Evolutionary conservation across 2,329 filamentous ascomycete species (phyloP), one percentile per base, ranked within the genome.

Genomic region (Hypoxylon rubiginosum): DNA sequence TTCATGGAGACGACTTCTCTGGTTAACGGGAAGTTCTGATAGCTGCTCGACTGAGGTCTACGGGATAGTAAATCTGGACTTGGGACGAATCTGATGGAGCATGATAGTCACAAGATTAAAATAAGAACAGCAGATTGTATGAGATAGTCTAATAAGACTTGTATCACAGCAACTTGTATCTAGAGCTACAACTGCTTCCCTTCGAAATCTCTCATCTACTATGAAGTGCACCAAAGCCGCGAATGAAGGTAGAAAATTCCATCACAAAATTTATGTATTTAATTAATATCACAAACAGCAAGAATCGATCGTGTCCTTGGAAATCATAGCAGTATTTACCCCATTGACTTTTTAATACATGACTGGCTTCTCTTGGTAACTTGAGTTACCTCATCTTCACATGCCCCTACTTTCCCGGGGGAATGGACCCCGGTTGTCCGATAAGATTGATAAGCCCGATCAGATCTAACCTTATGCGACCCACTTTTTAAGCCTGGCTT

Each of bases 391-490:
- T 34, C 39, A 43, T 2, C 17, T 43, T 43, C 39, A 43, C 39
- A 43, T 43, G 39, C 39, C n/a, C 39, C 3, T 15, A 15, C 13
- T 2, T 15, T 9, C n/a, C 4, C n/a, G 3, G 17, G 39, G 39
- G n/a, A 43, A 19, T 19, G 34, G 34, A 15, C 34, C 24, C 19
- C 1, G 4, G 15, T 32, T 13, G 4, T 13, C n/a, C n/a, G 48
- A 50, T 17, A 50, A 30, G 48, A 43, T 30, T 53, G 17, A 41
- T 41, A 24, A 39, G 19, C 28, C 13, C 43, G 21, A 55, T 55
- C 15, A 55, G 52, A 45, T 55, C 13, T 13, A 26, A 55, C 11
- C 39, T 45, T 26, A 17, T 26, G 19, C 24, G 30, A 3, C 15
- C 36, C 24, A 30, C 17, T 43, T 19, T 17, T 43, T 13, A 13